These are phyloP conservation scores for Canavalia ensiformis DNA, from an alignment of 306 rosid species.

Conservation along the genomic window DNA sequence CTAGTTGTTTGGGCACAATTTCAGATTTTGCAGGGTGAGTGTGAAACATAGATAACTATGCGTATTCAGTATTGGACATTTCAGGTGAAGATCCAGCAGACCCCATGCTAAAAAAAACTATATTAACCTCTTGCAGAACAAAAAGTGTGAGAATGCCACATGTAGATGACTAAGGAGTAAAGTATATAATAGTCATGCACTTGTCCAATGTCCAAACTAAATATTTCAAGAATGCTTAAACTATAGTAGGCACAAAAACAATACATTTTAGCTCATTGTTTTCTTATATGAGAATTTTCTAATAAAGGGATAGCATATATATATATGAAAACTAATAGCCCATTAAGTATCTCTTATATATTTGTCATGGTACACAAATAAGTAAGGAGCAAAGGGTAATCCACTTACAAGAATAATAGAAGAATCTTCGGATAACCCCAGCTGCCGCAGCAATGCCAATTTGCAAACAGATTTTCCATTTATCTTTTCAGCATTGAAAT, in stretches of 20 bases:
- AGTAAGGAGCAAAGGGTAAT: conserved; percentile 37
- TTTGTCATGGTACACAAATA: conserved; percentile 25
- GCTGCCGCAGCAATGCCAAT: conserved; percentile 65
- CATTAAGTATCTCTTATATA: background rate
- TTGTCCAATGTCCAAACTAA: conserved; percentile 6
- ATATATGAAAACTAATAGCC: background rate
- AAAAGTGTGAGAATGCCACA: background rate
- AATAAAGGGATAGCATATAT: background rate
- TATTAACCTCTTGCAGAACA: conserved; percentile 14
- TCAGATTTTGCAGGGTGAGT: conserved; percentile 15
- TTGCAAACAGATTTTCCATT: conserved; percentile 81
- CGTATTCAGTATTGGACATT: background rate
- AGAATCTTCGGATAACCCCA: conserved; percentile 66
- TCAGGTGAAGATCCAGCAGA: background rate
- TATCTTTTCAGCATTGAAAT: conserved; percentile 69
- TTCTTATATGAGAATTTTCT: conserved; percentile 21
- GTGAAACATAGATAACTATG: background rate
- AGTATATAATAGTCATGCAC: background rate
- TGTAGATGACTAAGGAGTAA: conserved; percentile 1
- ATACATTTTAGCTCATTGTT: background rate
- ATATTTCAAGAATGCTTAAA: conserved; percentile 20
- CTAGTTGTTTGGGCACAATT: background rate
- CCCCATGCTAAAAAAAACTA: conserved; percentile 14
- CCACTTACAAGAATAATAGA: conserved; percentile 66
- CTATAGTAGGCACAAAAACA: background rate